phyloP scores from a whole-genome alignment of 108 stramenopile genomes.

The Stephanodiscus minutulus region DNA sequence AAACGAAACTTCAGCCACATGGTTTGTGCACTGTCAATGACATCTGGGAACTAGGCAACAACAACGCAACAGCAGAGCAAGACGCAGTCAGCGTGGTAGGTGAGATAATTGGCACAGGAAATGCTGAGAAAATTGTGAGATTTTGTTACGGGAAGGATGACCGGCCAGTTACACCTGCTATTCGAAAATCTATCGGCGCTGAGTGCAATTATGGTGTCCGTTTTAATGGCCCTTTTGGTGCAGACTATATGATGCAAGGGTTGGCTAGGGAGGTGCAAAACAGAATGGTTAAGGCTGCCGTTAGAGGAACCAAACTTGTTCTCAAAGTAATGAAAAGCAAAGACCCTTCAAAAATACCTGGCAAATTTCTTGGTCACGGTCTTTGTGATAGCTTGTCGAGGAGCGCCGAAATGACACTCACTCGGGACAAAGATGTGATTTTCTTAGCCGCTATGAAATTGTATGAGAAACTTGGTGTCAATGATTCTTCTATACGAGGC shows the following conservation, averaged over 20 bases:
- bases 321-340: constrained; percentile 90
- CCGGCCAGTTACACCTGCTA: constrained; percentile 68
- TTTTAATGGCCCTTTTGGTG: constrained; percentile 83
- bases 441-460: constrained; percentile 56
- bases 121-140: constrained; percentile 71
- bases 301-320: constrained; percentile 71
- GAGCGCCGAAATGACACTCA: constrained; percentile 53
- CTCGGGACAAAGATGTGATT: constrained; percentile 62
- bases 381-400: constrained; percentile 80
- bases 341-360: constrained; percentile 66
- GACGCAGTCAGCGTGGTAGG: constrained; percentile 57
- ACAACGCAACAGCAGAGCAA: no score
- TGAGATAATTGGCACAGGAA: constrained; percentile 66
- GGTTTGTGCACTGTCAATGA: constrained; percentile 73
- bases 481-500: constrained; percentile 74
- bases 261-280: constrained; percentile 81
- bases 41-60: constrained; percentile 85
- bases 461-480: constrained; percentile 59
- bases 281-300: constrained; percentile 68
- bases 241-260: constrained; percentile 79
- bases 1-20: constrained; percentile 60
- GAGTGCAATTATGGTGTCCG: constrained; percentile 95
- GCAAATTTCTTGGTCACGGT: constrained; percentile 90
- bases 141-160: constrained; percentile 86
- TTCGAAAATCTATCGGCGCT: constrained; percentile 91